Evolutionary conservation across 306 rosid species (phyloP).

Genomic region (Acmispon strigosus): DNA sequence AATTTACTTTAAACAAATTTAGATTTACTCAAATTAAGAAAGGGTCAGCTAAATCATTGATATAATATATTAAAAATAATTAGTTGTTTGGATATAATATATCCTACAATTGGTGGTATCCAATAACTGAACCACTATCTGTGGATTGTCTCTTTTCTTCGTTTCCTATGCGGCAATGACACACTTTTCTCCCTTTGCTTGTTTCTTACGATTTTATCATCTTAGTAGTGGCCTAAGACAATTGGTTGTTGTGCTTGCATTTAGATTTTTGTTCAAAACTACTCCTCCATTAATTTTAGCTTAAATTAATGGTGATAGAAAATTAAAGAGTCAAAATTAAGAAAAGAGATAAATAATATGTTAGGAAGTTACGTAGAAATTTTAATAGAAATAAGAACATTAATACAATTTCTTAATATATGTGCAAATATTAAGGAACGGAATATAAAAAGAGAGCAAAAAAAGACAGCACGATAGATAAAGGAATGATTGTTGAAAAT

Average conservation of each 20-base stretch:
- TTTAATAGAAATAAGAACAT: too few species aligned
- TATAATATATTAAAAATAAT: not conserved
- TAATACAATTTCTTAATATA: too few species aligned
- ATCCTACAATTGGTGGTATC: not conserved
- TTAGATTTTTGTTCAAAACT: not conserved
- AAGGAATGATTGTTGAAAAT: not conserved
- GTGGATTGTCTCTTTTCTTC: not conserved
- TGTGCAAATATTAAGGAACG: too few species aligned
- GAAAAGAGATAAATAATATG: too few species aligned
- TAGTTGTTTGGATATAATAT: too few species aligned
- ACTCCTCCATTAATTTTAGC: too few species aligned
- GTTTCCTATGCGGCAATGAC: not conserved
- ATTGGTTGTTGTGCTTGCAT: not conserved
- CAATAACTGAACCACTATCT: not conserved
- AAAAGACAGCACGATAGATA: not conserved
- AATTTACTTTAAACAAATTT: not conserved
- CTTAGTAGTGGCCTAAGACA: not conserved
- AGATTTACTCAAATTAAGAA: not conserved
- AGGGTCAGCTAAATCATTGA: not conserved
- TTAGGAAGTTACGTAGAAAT: too few species aligned
- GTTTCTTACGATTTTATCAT: not conserved
- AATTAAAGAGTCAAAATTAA: too few species aligned
- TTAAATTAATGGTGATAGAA: too few species aligned
- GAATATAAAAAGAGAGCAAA: too few species aligned
- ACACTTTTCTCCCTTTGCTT: not conserved